phyloP scores from a whole-genome alignment of 257 asterid species.

The Lavandula angustifolia region DNA sequence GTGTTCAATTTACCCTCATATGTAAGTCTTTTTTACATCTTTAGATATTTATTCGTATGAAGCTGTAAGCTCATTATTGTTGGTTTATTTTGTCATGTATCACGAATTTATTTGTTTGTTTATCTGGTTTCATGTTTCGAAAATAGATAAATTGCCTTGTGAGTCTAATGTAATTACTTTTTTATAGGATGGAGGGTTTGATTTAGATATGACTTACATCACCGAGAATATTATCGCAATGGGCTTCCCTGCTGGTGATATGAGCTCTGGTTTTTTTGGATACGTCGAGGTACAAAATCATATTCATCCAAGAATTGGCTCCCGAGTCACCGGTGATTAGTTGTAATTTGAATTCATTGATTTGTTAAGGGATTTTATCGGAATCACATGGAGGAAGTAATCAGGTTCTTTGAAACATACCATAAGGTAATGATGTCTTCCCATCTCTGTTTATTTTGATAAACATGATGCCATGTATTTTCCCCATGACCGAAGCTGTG shows the following conservation, averaged over 20 bases:
- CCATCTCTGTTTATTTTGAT: constrained; percentile 14
- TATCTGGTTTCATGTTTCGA: constrained; percentile 16
- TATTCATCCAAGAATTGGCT: constrained; percentile 19
- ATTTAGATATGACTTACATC: constrained; percentile 97
- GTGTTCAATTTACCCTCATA: not conserved
- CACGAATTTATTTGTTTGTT: not conserved
- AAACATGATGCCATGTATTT: constrained; percentile 7
- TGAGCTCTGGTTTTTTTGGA: constrained; percentile 97
- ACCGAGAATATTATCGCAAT: constrained; percentile 99
- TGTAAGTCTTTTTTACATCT: not conserved
- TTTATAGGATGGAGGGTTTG: constrained; percentile 94
- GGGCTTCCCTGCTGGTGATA: constrained; percentile 99
- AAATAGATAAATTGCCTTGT: constrained; percentile 12
- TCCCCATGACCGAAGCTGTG: constrained; percentile 7
- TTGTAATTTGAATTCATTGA: constrained; percentile 34
- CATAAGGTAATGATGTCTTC: constrained; percentile 75
- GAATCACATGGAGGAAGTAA: constrained; percentile 99
- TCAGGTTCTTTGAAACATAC: constrained; percentile 86
- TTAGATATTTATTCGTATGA: not conserved
- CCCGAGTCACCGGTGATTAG: constrained; percentile 12
- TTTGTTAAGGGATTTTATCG: constrained; percentile 83
- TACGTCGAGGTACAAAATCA: constrained; percentile 80
- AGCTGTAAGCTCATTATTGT: not conserved
- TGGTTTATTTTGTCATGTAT: constrained; percentile 2
- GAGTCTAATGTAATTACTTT: constrained; percentile 27